These are phyloP conservation scores for Didymella keratinophila DNA, from an alignment of 2,329 filamentous ascomycete genomes.

Conservation along the genomic window DNA sequence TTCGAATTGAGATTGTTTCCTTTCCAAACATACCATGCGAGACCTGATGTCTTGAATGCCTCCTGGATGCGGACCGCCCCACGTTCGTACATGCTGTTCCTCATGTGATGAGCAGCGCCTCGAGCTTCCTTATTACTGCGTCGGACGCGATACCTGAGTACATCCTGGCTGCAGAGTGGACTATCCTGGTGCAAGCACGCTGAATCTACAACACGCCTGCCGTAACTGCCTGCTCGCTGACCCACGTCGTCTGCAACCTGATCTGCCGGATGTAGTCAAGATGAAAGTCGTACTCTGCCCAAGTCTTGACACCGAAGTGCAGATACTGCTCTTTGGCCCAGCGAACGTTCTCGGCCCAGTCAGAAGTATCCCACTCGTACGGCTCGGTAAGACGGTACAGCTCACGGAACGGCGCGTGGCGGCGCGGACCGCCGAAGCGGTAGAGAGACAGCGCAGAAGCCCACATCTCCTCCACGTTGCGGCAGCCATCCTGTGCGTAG, in stretches of 20 bases:
- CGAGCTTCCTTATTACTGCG: too few relatives aligned
- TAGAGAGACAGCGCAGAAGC: conserved; percentile 12
- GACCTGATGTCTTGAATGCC: neutral
- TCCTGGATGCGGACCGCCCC: neutral
- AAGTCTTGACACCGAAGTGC: conserved; percentile 30
- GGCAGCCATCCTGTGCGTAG: conserved; percentile 26
- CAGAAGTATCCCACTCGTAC: conserved; percentile 23
- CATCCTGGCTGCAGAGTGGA: neutral
- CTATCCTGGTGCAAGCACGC: neutral
- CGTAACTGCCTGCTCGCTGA: conserved; percentile 32
- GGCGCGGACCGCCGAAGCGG: conserved; percentile 15
- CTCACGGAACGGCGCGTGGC: conserved; percentile 30
- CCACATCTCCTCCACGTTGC: conserved; percentile 11
- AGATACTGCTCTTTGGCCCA: conserved; percentile 44
- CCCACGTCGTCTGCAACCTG: conserved; percentile 32
- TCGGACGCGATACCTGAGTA: neutral
- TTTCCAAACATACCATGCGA: neutral
- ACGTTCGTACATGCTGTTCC: neutral
- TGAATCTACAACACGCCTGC: neutral
- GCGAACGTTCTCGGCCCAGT: conserved; percentile 46
- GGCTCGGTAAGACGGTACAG: conserved; percentile 36
- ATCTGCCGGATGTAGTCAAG: conserved; percentile 35
- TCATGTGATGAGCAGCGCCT: too few relatives aligned
- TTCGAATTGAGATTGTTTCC: neutral
- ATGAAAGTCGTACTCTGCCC: conserved; percentile 40